Evolutionary conservation across 2,329 filamentous ascomycete genomes (phyloP).

Genomic region (Neofusicoccum sp.): DNA sequence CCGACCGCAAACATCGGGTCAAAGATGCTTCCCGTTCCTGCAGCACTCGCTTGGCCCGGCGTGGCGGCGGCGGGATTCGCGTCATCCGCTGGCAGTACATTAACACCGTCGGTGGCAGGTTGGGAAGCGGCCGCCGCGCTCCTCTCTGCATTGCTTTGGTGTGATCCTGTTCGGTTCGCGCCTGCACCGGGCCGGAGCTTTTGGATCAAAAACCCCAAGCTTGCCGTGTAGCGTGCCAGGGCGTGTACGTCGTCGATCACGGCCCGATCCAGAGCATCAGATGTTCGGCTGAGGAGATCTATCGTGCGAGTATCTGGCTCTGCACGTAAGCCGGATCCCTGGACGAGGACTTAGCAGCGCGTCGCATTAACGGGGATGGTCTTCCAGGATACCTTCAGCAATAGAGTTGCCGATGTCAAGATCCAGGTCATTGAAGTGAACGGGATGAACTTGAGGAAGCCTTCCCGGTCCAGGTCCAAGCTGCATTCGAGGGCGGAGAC

Average conservation of each 20-base stretch:
- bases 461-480: neutral
- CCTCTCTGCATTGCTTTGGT: neutral
- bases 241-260: neutral
- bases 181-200: neutral
- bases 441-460: neutral
- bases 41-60: neutral
- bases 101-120: neutral
- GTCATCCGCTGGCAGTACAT: neutral
- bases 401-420: neutral
- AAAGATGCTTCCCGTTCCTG: neutral
- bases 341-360: neutral
- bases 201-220: neutral
- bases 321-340: constrained; percentile 1
- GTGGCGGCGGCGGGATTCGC: neutral
- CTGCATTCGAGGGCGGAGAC: neutral
- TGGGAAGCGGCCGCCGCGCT: neutral
- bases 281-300: neutral
- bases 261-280: neutral
- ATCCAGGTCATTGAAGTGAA: constrained; percentile 1
- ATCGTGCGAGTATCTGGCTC: neutral
- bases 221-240: neutral
- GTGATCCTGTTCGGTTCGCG: neutral
- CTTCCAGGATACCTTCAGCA: neutral
- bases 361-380: neutral
- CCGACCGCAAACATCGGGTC: neutral